phyloP scores from a whole-genome alignment of 345 rosid species.

The Rhodamnia rubescens region DNA sequence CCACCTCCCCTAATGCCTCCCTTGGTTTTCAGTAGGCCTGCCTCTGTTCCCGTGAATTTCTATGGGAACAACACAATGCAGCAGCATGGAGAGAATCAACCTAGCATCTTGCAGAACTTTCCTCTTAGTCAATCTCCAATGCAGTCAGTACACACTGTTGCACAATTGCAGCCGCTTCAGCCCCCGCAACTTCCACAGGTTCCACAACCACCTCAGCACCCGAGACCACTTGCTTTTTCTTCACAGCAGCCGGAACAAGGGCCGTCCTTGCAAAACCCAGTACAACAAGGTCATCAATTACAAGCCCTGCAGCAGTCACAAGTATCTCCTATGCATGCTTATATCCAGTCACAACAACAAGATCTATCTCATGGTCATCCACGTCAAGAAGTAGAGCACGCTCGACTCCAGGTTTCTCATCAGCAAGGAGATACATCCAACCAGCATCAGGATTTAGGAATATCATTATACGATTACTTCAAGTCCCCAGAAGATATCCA shows the following conservation, averaged over 20 bases:
- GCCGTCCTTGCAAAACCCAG: slow-evolving; percentile 37
- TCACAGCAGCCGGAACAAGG: slow-evolving; percentile 63
- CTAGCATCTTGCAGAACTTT: slow-evolving; percentile 37
- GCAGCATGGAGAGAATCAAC: slow-evolving; percentile 47
- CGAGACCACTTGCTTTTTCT: slow-evolving; percentile 46
- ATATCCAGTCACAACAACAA: slow-evolving; percentile 64
- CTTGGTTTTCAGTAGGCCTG: slow-evolving; percentile 54
- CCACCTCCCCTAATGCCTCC: slow-evolving; percentile 62
- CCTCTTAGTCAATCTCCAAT: slow-evolving; percentile 34
- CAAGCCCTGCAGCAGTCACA: slow-evolving; percentile 63
- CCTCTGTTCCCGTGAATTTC: slow-evolving; percentile 40
- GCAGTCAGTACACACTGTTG: slow-evolving; percentile 44
- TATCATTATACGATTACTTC: slow-evolving; percentile 81
- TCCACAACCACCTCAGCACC: slow-evolving; percentile 78
- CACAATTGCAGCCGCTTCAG: slow-evolving; percentile 73
- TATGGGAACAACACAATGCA: slow-evolving; percentile 44
- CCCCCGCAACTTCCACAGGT: slow-evolving; percentile 53
- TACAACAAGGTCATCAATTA: slow-evolving; percentile 56
- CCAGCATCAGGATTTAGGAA: slow-evolving; percentile 66
- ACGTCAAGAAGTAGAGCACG: slow-evolving; percentile 47
- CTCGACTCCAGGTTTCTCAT: slow-evolving; percentile 24
- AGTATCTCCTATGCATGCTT: slow-evolving; percentile 37
- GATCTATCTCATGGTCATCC: slow-evolving; percentile 54
- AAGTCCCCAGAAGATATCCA: slow-evolving; percentile 93
- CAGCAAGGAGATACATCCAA: slow-evolving; percentile 60